A percentile compares a stretch with the other conserved stretches of the same genome.
Evolutionary conservation across 306 rosid genomes (phyloP).

Genomic region (Castanea sativa): DNA sequence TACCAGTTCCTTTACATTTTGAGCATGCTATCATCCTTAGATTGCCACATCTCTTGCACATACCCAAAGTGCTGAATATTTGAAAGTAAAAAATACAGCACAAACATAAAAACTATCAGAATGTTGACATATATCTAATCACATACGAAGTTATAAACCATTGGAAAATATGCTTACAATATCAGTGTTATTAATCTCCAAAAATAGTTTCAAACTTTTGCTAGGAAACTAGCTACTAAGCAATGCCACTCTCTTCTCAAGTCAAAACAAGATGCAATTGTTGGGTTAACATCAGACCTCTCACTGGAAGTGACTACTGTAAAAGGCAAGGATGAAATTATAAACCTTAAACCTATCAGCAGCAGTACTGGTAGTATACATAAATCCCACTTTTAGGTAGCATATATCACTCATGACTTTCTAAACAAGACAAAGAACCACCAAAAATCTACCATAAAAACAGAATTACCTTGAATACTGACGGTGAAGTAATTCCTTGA

Average conservation of each 20-base stretch:
- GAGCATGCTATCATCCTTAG: conserved; percentile 72
- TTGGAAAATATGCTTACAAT: not conserved
- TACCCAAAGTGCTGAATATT: conserved; percentile 60
- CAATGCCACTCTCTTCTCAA: not conserved
- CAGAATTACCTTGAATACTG: not conserved
- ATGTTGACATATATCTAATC: not conserved
- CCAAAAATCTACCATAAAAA: not conserved
- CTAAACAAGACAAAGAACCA: not conserved
- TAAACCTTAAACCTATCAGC: not conserved
- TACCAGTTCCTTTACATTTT: conserved; percentile 68
- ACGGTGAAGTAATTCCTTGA: not conserved
- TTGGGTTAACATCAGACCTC: not conserved
- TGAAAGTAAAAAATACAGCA: not conserved
- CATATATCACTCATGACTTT: not conserved
- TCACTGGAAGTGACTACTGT: not conserved
- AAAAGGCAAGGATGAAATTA: not conserved
- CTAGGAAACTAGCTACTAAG: not conserved
- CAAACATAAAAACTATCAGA: not conserved
- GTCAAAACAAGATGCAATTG: not conserved
- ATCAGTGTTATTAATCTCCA: not conserved
- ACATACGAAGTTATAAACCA: not conserved
- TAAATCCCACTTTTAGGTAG: not conserved
- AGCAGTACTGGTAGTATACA: not conserved
- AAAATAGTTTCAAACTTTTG: not conserved
- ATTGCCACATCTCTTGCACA: conserved; percentile 89